These are phyloP conservation scores for Musa schizocarpa DNA, from an alignment of 176 grass and related monocot genomes.

Conservation along the genomic window DNA sequence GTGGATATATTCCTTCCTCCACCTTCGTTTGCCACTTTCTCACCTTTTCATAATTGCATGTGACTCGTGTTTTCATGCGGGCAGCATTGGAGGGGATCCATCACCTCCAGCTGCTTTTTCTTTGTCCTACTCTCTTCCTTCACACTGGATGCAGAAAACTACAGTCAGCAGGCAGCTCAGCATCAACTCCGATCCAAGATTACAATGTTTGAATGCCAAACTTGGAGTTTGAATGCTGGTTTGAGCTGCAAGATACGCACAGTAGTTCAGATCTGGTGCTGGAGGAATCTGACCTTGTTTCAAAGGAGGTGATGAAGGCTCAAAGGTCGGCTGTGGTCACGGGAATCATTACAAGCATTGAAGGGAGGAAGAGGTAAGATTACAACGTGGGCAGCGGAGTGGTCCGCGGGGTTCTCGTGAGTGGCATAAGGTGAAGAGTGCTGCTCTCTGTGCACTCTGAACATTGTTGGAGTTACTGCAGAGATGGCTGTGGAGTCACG, in stretches of 20 bases:
- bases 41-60: constrained; percentile 12
- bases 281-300: neutral
- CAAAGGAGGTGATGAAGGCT: too few relatives aligned
- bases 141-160: too few relatives aligned
- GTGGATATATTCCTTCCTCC: constrained; percentile 2
- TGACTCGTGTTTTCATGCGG: neutral
- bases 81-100: neutral
- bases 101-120: neutral
- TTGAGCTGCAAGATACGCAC: neutral
- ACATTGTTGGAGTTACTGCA: too few relatives aligned
- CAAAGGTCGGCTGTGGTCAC: too few relatives aligned
- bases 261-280: neutral
- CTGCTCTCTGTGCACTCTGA: neutral
- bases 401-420: neutral
- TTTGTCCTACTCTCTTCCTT: neutral
- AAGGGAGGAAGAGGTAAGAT: neutral
- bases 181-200: too few relatives aligned
- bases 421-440: neutral
- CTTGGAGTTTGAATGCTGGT: neutral
- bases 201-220: neutral
- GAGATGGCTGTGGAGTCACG: too few relatives aligned
- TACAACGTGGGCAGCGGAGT: neutral
- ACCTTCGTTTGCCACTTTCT: neutral
- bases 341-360: too few relatives aligned
- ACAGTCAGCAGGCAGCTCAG: too few relatives aligned